Evolutionary conservation across 2,329 filamentous ascomycete species (phyloP).

Genomic region (Peltaster fructicola): DNA sequence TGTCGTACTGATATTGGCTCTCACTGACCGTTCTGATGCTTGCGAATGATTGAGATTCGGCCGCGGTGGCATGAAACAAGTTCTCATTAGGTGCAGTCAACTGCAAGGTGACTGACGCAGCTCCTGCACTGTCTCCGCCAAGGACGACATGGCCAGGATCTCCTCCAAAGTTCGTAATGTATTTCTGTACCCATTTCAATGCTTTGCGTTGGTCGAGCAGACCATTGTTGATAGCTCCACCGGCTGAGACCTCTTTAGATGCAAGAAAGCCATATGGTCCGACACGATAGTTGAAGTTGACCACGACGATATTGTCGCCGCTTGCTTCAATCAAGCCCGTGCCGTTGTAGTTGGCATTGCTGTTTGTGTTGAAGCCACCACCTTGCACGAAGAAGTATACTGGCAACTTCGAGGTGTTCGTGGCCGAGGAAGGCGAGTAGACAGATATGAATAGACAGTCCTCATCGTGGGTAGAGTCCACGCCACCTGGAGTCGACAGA

Average conservation of each 20-base stretch:
- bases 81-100: slow-evolving; percentile 35
- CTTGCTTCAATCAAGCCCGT: slow-evolving; percentile 42
- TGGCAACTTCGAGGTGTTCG: slow-evolving; percentile 36
- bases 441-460: slow-evolving; percentile 55
- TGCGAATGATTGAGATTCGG: slow-evolving; percentile 37
- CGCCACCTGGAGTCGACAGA: slow-evolving; percentile 7
- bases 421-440: slow-evolving; percentile 40
- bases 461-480: slow-evolving; percentile 21
- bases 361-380: slow-evolving; percentile 30
- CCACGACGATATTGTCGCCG: slow-evolving; percentile 44
- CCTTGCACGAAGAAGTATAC: slow-evolving; percentile 43
- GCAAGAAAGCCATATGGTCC: slow-evolving; percentile 57
- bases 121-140: slow-evolving; percentile 52
- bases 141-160: slow-evolving; percentile 50
- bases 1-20: slow-evolving; percentile 35
- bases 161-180: slow-evolving; percentile 52
- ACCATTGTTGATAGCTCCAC: slow-evolving; percentile 47
- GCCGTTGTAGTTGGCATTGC: slow-evolving; percentile 37
- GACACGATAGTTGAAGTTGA: slow-evolving; percentile 61
- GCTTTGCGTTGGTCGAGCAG: slow-evolving; percentile 53
- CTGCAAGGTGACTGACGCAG: slow-evolving; percentile 45
- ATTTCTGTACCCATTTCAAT: slow-evolving; percentile 49
- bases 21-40: slow-evolving; percentile 30
- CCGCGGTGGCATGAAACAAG: slow-evolving; percentile 35
- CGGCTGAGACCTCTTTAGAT: slow-evolving; percentile 31